Conservation (phyloP, 345 rosid genomes). For the Boechera retrofracta region DNA sequence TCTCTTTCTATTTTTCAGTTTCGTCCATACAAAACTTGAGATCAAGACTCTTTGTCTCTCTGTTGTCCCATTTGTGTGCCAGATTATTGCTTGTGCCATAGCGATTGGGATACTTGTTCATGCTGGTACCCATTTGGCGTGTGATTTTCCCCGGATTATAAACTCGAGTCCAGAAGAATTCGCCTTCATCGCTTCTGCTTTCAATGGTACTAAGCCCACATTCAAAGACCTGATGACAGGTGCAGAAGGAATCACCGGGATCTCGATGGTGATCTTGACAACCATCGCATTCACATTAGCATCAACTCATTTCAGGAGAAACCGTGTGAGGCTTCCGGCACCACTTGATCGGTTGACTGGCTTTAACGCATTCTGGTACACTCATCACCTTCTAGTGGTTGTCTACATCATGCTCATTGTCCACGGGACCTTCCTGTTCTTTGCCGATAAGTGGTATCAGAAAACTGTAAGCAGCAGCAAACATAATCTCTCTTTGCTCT, state of each 20-base stretch:
- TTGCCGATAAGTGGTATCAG: constrained; percentile 67
- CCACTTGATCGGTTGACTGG: constrained; percentile 88
- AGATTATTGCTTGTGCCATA: constrained; percentile 83
- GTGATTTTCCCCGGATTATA: constrained; percentile 80
- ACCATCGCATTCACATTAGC: constrained; percentile 73
- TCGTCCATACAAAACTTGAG: neutral
- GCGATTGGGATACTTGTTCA: constrained; percentile 70
- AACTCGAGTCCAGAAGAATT: constrained; percentile 66
- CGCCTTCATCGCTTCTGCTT: constrained; percentile 60
- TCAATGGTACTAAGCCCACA: constrained; percentile 67
- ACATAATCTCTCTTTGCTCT: constrained; percentile 15
- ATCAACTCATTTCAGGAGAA: constrained; percentile 66
- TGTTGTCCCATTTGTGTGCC: constrained; percentile 31
- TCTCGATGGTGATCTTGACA: constrained; percentile 73
- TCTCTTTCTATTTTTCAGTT: neutral
- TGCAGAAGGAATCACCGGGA: constrained; percentile 79
- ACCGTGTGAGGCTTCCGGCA: constrained; percentile 69
- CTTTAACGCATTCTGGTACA: constrained; percentile 96
- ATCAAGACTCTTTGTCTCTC: constrained; percentile 11
- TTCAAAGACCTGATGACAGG: constrained; percentile 63
- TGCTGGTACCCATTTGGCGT: constrained; percentile 72
- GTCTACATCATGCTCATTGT: constrained; percentile 80
- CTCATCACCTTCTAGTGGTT: constrained; percentile 82
- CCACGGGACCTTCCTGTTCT: constrained; percentile 79
- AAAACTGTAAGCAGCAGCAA: constrained; percentile 67